Conservation (phyloP, 768 basidiomycete species). For the Boletus subparvulus region DNA sequence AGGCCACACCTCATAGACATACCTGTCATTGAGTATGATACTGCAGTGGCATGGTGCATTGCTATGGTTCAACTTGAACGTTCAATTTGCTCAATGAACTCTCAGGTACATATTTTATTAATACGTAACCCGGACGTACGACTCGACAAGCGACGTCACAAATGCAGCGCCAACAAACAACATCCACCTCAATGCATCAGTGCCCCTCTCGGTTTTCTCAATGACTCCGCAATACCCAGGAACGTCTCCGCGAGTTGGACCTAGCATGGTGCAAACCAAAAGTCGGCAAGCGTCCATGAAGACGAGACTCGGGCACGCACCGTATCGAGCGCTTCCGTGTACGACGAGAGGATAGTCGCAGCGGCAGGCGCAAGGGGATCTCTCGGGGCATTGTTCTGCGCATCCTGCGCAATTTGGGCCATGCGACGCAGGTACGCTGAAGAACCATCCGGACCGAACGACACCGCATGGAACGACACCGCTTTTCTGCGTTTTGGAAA, state of each 20-base stretch:
- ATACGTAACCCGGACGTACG: no score
- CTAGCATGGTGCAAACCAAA: conserved; percentile 28
- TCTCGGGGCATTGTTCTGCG: conserved; percentile 44
- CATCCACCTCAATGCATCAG: conserved; percentile 34
- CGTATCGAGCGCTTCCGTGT: conserved; percentile 50
- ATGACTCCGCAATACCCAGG: conserved; percentile 55
- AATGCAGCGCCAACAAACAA: no score
- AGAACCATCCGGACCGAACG: conserved; percentile 43
- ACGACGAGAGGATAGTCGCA: conserved; percentile 44
- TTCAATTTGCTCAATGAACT: no score
- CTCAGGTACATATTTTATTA: no score
- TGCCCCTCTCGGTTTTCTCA: conserved; percentile 55
- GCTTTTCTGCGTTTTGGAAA: conserved; percentile 40
- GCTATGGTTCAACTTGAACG: no score
- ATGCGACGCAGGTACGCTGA: conserved; percentile 42
- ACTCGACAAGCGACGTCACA: no score
- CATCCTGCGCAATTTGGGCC: conserved; percentile 50
- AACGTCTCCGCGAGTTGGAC: conserved; percentile 57
- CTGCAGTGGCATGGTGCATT: no score
- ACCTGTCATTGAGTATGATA: no score
- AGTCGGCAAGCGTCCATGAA: no score
- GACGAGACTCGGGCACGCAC: conserved; percentile 26
- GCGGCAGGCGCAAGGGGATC: conserved; percentile 37
- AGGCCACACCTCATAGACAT: no score
- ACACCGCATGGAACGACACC: conserved; percentile 58